Evolutionary conservation across 768 basidiomycete genomes (phyloP).

Genomic region (Rhizopogon sp.): DNA sequence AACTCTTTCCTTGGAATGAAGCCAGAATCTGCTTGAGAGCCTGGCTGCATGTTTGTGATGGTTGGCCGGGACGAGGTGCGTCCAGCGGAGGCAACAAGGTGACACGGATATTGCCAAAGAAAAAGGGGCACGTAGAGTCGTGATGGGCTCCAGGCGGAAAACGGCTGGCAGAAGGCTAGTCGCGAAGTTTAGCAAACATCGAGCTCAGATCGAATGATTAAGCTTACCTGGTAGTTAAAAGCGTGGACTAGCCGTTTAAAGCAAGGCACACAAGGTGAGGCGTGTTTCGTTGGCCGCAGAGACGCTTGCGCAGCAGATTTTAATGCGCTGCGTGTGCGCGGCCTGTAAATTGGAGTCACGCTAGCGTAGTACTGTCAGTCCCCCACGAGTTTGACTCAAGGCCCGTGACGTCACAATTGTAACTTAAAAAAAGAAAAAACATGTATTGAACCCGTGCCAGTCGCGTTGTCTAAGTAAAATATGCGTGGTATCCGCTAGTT

Average conservation of each 20-base stretch:
- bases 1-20: slow-evolving; percentile 75
- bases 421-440: neutral
- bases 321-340: neutral
- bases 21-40: slow-evolving; percentile 36
- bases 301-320: neutral
- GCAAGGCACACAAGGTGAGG: slow-evolving; percentile 2
- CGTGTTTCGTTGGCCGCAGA: neutral
- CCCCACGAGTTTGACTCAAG: neutral
- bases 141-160: slow-evolving; percentile 35
- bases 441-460: neutral
- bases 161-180: slow-evolving; percentile 25
- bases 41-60: slow-evolving; percentile 26
- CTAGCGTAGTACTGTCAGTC: neutral
- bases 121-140: slow-evolving; percentile 10
- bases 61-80: slow-evolving; percentile 19
- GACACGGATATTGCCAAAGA: slow-evolving; percentile 21
- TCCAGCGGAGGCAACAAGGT: slow-evolving; percentile 14
- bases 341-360: neutral
- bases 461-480: neutral
- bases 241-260: neutral
- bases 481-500: too few species aligned
- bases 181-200: neutral
- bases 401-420: neutral
- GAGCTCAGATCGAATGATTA: neutral
- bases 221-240: neutral